Percentiles rank a stretch among this genome's conserved stretches.
These are phyloP conservation scores for Biscogniauxia marginata DNA, from an alignment of 2,329 filamentous ascomycete species.

Conservation along the genomic window DNA sequence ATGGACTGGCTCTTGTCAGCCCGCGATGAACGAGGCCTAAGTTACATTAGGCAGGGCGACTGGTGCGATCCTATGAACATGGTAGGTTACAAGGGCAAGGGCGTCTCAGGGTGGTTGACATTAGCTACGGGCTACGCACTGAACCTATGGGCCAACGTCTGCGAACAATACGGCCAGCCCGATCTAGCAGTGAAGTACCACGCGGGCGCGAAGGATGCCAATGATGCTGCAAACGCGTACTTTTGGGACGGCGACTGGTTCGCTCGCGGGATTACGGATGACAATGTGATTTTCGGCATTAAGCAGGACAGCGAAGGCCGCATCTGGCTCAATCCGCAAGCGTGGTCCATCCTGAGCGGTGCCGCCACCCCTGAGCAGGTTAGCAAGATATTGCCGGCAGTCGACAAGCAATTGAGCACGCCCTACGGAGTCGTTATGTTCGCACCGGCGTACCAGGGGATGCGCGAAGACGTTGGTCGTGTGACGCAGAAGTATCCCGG, in stretches of 20 bases:
- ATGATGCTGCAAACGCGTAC: conserved; percentile 49
- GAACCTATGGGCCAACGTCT: conserved; percentile 53
- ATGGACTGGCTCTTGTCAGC: conserved; percentile 55
- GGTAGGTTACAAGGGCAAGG: conserved; percentile 58
- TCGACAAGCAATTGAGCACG: conserved; percentile 51
- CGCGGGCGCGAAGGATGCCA: conserved; percentile 44
- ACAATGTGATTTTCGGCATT: conserved; percentile 51
- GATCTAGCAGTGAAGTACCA: conserved; percentile 45
- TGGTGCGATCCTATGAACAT: conserved; percentile 64
- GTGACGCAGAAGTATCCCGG: conserved; percentile 59
- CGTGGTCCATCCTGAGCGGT: conserved; percentile 54
- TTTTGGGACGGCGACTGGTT: conserved; percentile 59
- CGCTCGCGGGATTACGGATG: conserved; percentile 56
- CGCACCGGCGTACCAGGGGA: conserved; percentile 50
- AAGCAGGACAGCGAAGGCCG: conserved; percentile 50
- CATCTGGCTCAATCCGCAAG: conserved; percentile 59
- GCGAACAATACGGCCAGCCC: conserved; percentile 41
- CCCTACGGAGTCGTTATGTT: conserved; percentile 58
- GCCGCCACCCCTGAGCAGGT: conserved; percentile 44
- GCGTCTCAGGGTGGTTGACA: conserved; percentile 59
- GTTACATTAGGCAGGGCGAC: conserved; percentile 58
- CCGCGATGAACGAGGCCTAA: conserved; percentile 52
- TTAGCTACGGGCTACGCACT: conserved; percentile 53
- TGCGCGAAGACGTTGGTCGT: conserved; percentile 58
- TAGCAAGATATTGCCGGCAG: conserved; percentile 43